phyloP scores from a whole-genome alignment of 1,139 yeast genomes.

The Keqinozyma sinolaborantium region DNA sequence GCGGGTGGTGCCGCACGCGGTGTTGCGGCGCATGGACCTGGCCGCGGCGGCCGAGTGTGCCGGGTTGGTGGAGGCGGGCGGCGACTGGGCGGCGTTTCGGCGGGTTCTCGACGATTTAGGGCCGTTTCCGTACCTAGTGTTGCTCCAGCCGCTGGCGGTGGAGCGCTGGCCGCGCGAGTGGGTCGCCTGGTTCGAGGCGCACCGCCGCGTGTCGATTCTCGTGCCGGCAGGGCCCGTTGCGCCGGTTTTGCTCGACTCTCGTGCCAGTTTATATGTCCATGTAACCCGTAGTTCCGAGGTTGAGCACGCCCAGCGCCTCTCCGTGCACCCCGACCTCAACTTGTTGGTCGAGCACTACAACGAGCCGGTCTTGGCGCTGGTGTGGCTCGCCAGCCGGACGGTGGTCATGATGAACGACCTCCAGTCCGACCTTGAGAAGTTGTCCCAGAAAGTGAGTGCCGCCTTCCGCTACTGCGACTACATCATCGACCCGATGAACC shows the following conservation, averaged over 20 bases:
- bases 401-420: background rate
- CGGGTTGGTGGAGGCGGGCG: background rate
- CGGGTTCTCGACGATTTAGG: too few species aligned
- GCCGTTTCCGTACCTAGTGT: too few species aligned
- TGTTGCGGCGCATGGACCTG: background rate
- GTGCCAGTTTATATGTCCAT: background rate
- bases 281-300: background rate
- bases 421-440: background rate
- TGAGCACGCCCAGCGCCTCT: background rate
- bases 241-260: background rate
- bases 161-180: background rate
- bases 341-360: background rate
- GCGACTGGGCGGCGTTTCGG: too few species aligned
- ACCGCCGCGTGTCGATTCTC: background rate
- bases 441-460: background rate
- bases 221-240: background rate
- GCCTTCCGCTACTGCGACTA: constrained; percentile 5
- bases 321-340: background rate
- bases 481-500: constrained; percentile 60
- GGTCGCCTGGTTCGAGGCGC: background rate
- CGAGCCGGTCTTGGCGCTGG: background rate
- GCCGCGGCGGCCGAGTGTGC: background rate
- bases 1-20: background rate
- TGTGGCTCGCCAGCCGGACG: background rate
- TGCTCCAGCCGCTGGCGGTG: too few species aligned